These are phyloP conservation scores for Gonapodya prolifera DNA, from an alignment of 192 early-diverging fungal genomes.

Conservation along the genomic window DNA sequence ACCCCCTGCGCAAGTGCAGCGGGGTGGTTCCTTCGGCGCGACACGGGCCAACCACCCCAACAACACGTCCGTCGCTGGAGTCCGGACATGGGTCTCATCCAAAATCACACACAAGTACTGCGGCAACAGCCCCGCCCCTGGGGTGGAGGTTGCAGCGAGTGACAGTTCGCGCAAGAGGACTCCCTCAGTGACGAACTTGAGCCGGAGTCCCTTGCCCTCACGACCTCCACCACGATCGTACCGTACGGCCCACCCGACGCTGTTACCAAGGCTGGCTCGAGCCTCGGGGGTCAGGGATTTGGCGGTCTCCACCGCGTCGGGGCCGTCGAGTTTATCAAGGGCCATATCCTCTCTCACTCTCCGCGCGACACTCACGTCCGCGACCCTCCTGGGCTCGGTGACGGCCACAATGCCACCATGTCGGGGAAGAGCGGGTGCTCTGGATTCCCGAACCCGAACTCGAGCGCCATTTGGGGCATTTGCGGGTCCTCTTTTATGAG, in stretches of 20 bases:
- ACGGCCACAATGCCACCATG: constrained; percentile 92
- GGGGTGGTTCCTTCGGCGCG: constrained; percentile 55
- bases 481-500: no score
- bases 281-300: no score
- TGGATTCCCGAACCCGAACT: constrained; percentile 72
- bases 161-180: constrained; percentile 87
- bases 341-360: constrained; percentile 88
- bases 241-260: constrained; percentile 63
- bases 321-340: constrained; percentile 21
- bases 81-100: constrained; percentile 98
- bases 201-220: constrained; percentile 24
- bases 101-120: constrained; percentile 94
- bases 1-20: constrained; percentile 24
- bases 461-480: not conserved
- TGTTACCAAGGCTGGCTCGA: no score
- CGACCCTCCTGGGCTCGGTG: constrained; percentile 95
- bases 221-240: constrained; percentile 92
- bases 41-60: constrained; percentile 94
- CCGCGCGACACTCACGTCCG: constrained; percentile 89
- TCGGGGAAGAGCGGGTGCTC: constrained; percentile 56
- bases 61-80: constrained; percentile 92
- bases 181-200: constrained; percentile 99
- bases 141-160: constrained; percentile 10
- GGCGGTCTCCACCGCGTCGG: no score
- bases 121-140: constrained; percentile 35